Percentiles rank a stretch among this genome's conserved stretches.
Conservation (phyloP, 2,329 filamentous ascomycete genomes). For the Penicillium sp. region DNA sequence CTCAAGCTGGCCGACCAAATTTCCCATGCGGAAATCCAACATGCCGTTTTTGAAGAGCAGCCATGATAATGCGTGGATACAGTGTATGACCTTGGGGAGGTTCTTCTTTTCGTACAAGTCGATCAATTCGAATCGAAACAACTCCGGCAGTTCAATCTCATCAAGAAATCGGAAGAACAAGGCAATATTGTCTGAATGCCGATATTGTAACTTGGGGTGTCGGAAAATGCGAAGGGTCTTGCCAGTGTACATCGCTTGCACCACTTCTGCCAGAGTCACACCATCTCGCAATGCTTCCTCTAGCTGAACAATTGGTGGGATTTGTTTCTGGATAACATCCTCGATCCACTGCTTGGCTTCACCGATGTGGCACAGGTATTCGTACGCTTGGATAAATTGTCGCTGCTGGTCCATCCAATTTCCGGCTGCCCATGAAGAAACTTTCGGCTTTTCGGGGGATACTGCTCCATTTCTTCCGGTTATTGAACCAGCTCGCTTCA, state of each 20-base stretch:
- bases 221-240: conserved; percentile 79
- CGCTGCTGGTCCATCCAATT: conserved; percentile 99
- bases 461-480: conserved; percentile 49
- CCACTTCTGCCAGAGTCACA: conserved; percentile 89
- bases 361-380: conserved; percentile 97
- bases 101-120: conserved; percentile 99
- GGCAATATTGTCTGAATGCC: conserved; percentile 97
- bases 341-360: conserved; percentile 99
- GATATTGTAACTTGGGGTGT: conserved; percentile 79
- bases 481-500: conserved; percentile 67
- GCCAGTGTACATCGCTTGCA: conserved; percentile 80
- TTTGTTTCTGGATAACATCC: conserved; percentile 76
- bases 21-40: conserved; percentile 92
- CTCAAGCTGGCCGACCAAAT: conserved; percentile 91
- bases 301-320: conserved; percentile 88
- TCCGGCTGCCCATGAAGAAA: conserved; percentile 72
- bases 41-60: conserved; percentile 93
- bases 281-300: conserved; percentile 91
- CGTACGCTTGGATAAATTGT: conserved; percentile 93
- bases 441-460: conserved; percentile 51
- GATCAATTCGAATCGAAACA: conserved; percentile 95
- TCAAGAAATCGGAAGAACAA: conserved; percentile 93
- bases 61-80: conserved; percentile 96
- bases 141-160: conserved; percentile 85
- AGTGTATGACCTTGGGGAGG: conserved; percentile 98